Percentiles rank a stretch among this genome's conserved stretches.
These are phyloP conservation scores for Aspergillus hortae DNA, from an alignment of 2,329 filamentous ascomycete genomes.

Conservation along the genomic window DNA sequence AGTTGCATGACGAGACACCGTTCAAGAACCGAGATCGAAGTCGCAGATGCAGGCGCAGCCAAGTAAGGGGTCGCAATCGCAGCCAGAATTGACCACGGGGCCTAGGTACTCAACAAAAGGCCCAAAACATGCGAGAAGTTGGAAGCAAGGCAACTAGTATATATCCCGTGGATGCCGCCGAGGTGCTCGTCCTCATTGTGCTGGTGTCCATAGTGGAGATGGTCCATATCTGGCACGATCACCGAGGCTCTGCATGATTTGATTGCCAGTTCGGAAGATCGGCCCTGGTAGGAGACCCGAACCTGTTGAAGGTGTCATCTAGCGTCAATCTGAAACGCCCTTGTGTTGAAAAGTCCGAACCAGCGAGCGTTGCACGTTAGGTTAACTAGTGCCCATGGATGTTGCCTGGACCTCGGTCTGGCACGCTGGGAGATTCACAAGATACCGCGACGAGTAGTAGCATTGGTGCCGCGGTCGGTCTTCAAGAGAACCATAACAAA, in stretches of 20 bases:
- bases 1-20: too few relatives aligned
- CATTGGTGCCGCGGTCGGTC: too few relatives aligned
- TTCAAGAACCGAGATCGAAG: too few relatives aligned
- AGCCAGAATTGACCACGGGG: too few relatives aligned
- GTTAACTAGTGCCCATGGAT: not conserved
- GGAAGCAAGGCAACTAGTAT: too few relatives aligned
- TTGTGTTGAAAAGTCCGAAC: not conserved
- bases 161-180: too few relatives aligned
- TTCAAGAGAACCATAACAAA: not conserved
- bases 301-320: not conserved
- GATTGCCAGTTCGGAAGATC: constrained; percentile 5
- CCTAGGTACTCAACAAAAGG: too few relatives aligned
- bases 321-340: not conserved
- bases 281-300: constrained; percentile 5
- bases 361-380: not conserved
- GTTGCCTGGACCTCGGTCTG: constrained; percentile 4
- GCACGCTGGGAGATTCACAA: not conserved
- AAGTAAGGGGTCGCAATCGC: too few relatives aligned
- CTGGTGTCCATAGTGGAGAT: not conserved
- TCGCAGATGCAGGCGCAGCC: too few relatives aligned
- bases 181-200: not conserved
- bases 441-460: not conserved
- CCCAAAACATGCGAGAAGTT: too few relatives aligned
- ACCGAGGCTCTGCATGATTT: constrained; percentile 7
- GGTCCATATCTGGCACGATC: not conserved